Conservation (phyloP, 2,329 filamentous ascomycete species). For the Fusarium tricinctum region DNA sequence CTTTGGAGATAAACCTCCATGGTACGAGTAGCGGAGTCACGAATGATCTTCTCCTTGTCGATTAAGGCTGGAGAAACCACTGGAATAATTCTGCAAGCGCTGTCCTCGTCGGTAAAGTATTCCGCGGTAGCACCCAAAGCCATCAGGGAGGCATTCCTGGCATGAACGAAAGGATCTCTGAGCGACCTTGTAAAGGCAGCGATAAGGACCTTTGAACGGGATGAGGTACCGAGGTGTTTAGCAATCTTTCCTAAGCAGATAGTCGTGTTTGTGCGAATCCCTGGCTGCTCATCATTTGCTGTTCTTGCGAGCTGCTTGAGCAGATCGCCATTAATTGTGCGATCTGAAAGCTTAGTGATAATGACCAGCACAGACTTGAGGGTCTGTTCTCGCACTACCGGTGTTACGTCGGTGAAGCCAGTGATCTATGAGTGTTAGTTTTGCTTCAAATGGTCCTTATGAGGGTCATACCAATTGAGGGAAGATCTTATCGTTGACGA, state of each 20-base stretch:
- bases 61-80: slow-evolving; percentile 86
- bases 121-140: slow-evolving; percentile 89
- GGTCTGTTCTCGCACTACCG: slow-evolving; percentile 93
- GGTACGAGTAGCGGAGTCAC: slow-evolving; percentile 91
- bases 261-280: slow-evolving; percentile 97
- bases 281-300: slow-evolving; percentile 96
- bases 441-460: not conserved
- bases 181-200: slow-evolving; percentile 92
- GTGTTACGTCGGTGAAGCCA: slow-evolving; percentile 92
- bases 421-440: slow-evolving; percentile 73
- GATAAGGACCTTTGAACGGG: slow-evolving; percentile 88
- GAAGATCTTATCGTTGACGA: slow-evolving; percentile 97
- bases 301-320: slow-evolving; percentile 93
- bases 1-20: slow-evolving; percentile 87
- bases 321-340: slow-evolving; percentile 93
- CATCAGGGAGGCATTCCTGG: slow-evolving; percentile 88
- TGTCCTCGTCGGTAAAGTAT: slow-evolving; percentile 90
- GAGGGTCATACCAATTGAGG: slow-evolving; percentile 79
- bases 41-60: slow-evolving; percentile 95
- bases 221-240: slow-evolving; percentile 83
- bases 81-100: slow-evolving; percentile 85
- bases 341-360: slow-evolving; percentile 89
- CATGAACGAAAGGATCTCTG: slow-evolving; percentile 94
- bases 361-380: slow-evolving; percentile 93
- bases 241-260: slow-evolving; percentile 98